phyloP scores from a whole-genome alignment of 2,329 filamentous ascomycete species.

The Bipolaris sorokiniana region DNA sequence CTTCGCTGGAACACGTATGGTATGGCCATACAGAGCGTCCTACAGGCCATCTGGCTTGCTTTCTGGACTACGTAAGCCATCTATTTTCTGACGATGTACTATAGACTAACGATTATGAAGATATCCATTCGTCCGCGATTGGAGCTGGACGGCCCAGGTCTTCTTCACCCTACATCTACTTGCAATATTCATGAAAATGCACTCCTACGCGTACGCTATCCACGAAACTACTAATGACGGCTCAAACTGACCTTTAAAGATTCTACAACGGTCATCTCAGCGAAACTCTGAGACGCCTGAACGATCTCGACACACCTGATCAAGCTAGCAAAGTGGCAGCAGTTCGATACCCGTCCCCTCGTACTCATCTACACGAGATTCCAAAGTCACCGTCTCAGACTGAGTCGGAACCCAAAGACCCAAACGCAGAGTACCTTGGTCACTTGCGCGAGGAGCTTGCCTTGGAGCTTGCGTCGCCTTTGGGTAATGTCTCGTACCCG shows the following conservation, averaged over 20 bases:
- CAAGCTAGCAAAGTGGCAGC: slow-evolving; percentile 71
- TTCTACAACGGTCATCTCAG: slow-evolving; percentile 98
- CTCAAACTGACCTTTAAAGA: slow-evolving; percentile 21
- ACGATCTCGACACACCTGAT: slow-evolving; percentile 78
- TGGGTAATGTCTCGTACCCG: slow-evolving; percentile 89
- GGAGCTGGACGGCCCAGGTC: slow-evolving; percentile 98
- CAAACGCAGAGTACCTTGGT: slow-evolving; percentile 55
- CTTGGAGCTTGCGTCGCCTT: slow-evolving; percentile 85
- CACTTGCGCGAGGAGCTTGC: slow-evolving; percentile 85
- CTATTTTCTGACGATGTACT: background rate
- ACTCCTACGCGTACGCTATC: slow-evolving; percentile 74
- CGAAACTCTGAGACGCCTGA: slow-evolving; percentile 81
- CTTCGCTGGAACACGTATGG: slow-evolving; percentile 79
- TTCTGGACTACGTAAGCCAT: slow-evolving; percentile 73
- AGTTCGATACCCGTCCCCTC: slow-evolving; percentile 70
- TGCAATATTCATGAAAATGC: slow-evolving; percentile 97
- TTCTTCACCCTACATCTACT: slow-evolving; percentile 92
- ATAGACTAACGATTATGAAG: slow-evolving; percentile 40
- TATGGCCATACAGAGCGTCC: slow-evolving; percentile 81
- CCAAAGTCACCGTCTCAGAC: slow-evolving; percentile 50
- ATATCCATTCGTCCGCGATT: slow-evolving; percentile 82
- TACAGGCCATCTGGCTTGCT: slow-evolving; percentile 77
- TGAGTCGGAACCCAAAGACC: slow-evolving; percentile 51
- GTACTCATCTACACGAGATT: slow-evolving; percentile 61
- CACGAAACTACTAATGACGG: background rate